Percentiles rank a stretch among this genome's conserved stretches.
Conservation (phyloP, 495 filamentous ascomycete species). For the Xylaria longipes region DNA sequence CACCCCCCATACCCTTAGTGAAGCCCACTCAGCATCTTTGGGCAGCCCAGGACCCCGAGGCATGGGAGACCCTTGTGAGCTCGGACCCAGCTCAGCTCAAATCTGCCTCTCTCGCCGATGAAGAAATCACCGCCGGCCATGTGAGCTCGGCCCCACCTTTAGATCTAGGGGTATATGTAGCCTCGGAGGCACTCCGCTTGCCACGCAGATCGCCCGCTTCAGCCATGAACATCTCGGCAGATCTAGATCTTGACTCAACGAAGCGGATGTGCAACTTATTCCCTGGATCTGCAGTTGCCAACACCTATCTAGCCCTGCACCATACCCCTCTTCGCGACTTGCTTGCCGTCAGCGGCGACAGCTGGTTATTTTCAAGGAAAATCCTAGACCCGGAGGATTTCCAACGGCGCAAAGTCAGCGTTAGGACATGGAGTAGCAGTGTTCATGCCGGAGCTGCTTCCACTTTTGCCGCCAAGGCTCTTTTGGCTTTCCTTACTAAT, state of each 20-base stretch:
- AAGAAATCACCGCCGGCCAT: slow-evolving; percentile 40
- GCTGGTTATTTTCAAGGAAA: slow-evolving; percentile 56
- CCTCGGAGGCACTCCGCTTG: slow-evolving; percentile 46
- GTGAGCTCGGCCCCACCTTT: slow-evolving; percentile 35
- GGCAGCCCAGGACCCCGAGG: slow-evolving; percentile 44
- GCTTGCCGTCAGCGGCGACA: slow-evolving; percentile 55
- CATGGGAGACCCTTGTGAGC: slow-evolving; percentile 41
- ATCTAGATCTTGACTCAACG: slow-evolving; percentile 37
- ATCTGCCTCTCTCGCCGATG: slow-evolving; percentile 36
- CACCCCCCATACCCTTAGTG: slow-evolving; percentile 47
- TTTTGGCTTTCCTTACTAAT: slow-evolving; percentile 32
- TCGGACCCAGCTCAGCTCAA: slow-evolving; percentile 37
- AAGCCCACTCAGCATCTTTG: slow-evolving; percentile 46
- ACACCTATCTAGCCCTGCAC: slow-evolving; percentile 55
- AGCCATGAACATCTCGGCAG: slow-evolving; percentile 38
- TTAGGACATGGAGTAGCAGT: slow-evolving; percentile 45
- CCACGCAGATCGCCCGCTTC: slow-evolving; percentile 41
- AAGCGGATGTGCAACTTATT: slow-evolving; percentile 48
- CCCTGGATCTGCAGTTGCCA: slow-evolving; percentile 44
- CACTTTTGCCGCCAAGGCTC: slow-evolving; percentile 38
- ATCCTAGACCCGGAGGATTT: slow-evolving; percentile 45
- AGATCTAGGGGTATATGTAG: slow-evolving; percentile 48
- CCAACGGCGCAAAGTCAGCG: slow-evolving; percentile 44
- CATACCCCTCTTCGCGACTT: slow-evolving; percentile 56
- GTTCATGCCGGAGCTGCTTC: slow-evolving; percentile 29